Conservation (phyloP, 495 filamentous ascomycete genomes). For the Lophiostoma macrostomum region DNA sequence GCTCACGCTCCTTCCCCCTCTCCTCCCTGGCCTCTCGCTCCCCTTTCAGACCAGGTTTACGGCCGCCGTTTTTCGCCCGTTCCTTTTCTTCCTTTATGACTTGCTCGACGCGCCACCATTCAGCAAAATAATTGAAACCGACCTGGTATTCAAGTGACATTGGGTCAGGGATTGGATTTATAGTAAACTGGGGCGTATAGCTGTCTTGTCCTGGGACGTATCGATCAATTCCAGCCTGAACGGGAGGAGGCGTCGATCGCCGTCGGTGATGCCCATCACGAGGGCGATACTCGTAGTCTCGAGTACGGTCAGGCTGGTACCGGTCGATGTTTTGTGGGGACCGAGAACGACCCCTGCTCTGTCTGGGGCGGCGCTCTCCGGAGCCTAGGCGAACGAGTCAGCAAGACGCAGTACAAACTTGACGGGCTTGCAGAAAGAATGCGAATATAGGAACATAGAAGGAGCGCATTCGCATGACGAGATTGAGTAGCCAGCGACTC, state of each 20-base stretch:
- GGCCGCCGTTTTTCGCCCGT: conserved; percentile 68
- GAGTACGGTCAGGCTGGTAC: conserved; percentile 48
- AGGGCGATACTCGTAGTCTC: conserved; percentile 65
- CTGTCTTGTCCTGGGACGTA: conserved; percentile 86
- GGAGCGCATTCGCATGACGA: too few species aligned
- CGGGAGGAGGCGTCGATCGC: conserved; percentile 61
- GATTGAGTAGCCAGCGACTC: too few species aligned
- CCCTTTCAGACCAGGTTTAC: conserved; percentile 69
- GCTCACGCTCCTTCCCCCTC: conserved; percentile 79
- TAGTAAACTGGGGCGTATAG: conserved; percentile 54
- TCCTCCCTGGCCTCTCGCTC: conserved; percentile 79
- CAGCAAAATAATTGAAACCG: conserved; percentile 92
- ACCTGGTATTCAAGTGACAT: conserved; percentile 86
- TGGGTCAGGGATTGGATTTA: conserved; percentile 78
- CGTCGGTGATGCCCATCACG: conserved; percentile 55
- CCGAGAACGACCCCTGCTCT: conserved; percentile 51
- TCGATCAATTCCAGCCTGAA: conserved; percentile 79
- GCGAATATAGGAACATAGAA: too few species aligned
- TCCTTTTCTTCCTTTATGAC: conserved; percentile 84
- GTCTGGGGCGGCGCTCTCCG: conserved; percentile 49
- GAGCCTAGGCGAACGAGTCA: conserved; percentile 20
- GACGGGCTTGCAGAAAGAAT: too few species aligned
- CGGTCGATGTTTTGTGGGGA: conserved; percentile 47
- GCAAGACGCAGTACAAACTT: too few species aligned
- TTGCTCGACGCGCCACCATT: conserved; percentile 92